Base-by-base conservation (phyloP, 441 rosid genomes). In the Euphorbia celastroides region DNA sequence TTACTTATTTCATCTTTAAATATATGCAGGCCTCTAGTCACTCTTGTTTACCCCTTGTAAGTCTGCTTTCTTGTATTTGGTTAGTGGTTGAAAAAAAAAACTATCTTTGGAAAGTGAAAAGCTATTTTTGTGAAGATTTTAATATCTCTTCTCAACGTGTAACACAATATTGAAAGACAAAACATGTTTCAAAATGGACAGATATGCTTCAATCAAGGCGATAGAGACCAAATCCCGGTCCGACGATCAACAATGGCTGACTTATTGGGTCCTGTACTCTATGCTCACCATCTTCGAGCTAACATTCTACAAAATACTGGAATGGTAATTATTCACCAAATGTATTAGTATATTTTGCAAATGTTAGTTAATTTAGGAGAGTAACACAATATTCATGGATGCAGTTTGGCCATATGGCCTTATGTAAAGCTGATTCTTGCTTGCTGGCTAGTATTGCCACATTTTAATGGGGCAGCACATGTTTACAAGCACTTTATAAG, bases 191-290 rank as follows among this genome's bases (percentile, higher is more conserved):
- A 66, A 25, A n/a, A 12, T 79, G 28, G n/a, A 14, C 80, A 93
- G 96, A 56, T 89, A 89, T 78, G 99, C 95, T 17, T 87, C 97
- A 8, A 82, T 93, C 0, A 78, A 75, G 79, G 99, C 97, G n/a
- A 91, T 88, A 67, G 96, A 93, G 84, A 88, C 92, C 42, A 88
- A 81, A 61, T 93, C 99, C 70, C 87, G 80, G 11, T 75, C 75
- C 22, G 99, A 93, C 76, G 99, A 93, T 72, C 82, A 84, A 68
- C 99, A 93, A 65, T 91, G 99, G 99, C 87, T 93, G 34, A 91
- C 97, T 14, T 93, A 93, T 69, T 93, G 99, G 97, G 90, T 93
- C 66, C 89, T 93, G 46, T 91, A 93, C 67, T 93, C 96, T 4
- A 78, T 91, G 83, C 79, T 86, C 38, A 79, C 99, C 12, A 83